phyloP scores from a whole-genome alignment of 2,329 filamentous ascomycete species.

The Aspergillus bombycis region DNA sequence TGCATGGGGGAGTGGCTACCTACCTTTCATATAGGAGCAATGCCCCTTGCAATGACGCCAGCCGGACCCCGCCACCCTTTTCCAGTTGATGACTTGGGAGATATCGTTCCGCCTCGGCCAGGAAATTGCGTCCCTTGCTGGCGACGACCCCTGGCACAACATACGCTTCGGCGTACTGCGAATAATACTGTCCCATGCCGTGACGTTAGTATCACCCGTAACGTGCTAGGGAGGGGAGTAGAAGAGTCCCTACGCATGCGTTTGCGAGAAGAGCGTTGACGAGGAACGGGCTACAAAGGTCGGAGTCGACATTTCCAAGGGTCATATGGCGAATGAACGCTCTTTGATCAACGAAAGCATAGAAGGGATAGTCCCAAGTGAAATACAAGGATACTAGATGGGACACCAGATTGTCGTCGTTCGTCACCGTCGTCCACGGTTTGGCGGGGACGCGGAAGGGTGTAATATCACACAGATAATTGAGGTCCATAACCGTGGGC shows the following conservation, averaged over 20 bases:
- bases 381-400: conserved; percentile 92
- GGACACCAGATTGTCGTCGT: conserved; percentile 72
- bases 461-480: not conserved
- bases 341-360: conserved; percentile 75
- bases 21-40: conserved; percentile 33
- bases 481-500: not conserved
- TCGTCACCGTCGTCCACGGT: conserved; percentile 79
- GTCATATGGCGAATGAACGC: conserved; percentile 63
- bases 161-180: conserved; percentile 33
- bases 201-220: not conserved
- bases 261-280: conserved; percentile 81
- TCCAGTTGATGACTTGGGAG: conserved; percentile 18
- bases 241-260: conserved; percentile 28
- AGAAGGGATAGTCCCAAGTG: conserved; percentile 92
- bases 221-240: not conserved
- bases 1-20: not conserved
- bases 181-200: conserved; percentile 22
- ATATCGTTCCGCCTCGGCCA: conserved; percentile 30
- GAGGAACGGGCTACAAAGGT: conserved; percentile 78
- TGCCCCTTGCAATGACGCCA: conserved; percentile 29
- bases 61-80: conserved; percentile 15
- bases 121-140: conserved; percentile 30
- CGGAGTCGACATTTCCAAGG: conserved; percentile 49
- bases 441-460: conserved; percentile 26
- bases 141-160: conserved; percentile 28